Evolutionary conservation across 2,329 filamentous ascomycete species (phyloP), one percentile per base, ranked within the genome.

Genomic region (Fusarium sp.): DNA sequence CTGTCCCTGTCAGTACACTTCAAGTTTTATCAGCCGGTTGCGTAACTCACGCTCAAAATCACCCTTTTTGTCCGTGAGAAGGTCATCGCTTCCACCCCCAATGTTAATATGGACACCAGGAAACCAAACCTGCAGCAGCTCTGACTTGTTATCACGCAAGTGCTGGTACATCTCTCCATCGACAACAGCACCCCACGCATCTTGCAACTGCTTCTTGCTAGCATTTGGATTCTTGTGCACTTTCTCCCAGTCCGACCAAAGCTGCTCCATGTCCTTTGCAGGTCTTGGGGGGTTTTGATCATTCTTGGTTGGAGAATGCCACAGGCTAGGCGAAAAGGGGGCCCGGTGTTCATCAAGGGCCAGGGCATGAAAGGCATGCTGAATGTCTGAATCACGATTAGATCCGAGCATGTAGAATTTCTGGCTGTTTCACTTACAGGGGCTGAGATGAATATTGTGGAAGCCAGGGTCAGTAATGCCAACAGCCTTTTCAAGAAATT

Each of bases 281-380:
- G 53, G 60, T 8, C 56, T 45, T 9, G 41, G 31, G 5, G 43
- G 45, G 6, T 39, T 36, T 9, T 56, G 36, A 1, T 61, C 45
- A 15, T 41, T 52, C 9, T 65, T 36, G 14, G 49, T 31, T 25
- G 66, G 61, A 17, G 49, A 52, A 37, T 73, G 64, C 73, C 73
- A 76, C 9, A 76, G 60, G 1, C 69, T 69, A 1, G 71, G 71
- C 0, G 63, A 54, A 38, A 75, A 76, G 1, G 72, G 63, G 1
- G 49, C 64, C 1, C 83, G 76, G 39, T 77, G 77, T 61, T 85
- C 83, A 42, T 85, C 83, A 0, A 85, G 73, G 3, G 82, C 82
- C 0, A 85, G 72, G 1, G 82, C 83, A 39, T 85, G 83, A 57
- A 84, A 85, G 2, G 82, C 83, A 55, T 84, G 79, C 35, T 82